Evolutionary conservation across 176 grass and related monocot species (phyloP).

Genomic region (Aegilops bicornis): DNA sequence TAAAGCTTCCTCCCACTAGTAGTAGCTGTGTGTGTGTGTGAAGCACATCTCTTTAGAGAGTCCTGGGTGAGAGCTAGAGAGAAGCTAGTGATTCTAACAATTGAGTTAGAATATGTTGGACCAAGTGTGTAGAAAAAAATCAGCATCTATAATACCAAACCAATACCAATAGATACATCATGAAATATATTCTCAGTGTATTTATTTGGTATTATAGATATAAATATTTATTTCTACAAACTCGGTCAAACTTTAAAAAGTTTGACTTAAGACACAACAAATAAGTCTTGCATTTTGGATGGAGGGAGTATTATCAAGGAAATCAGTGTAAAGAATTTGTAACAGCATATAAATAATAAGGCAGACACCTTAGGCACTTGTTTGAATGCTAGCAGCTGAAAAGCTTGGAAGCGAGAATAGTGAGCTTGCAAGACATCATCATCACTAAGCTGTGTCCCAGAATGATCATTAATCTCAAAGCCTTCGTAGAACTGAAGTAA

Average conservation of each 20-base stretch:
- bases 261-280: no score
- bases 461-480: conserved; percentile 97
- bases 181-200: neutral
- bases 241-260: neutral
- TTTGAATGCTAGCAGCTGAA: conserved; percentile 91
- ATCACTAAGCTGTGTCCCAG: conserved; percentile 86
- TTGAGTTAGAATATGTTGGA: neutral
- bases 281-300: neutral
- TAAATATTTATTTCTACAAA: neutral
- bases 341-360: conserved; percentile 16
- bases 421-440: conserved; percentile 89
- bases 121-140: neutral
- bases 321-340: conserved; percentile 20
- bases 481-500: conserved; percentile 96
- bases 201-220: neutral
- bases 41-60: no score
- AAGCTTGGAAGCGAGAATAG: conserved; percentile 84
- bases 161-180: neutral
- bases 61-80: no score
- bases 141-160: neutral
- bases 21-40: no score
- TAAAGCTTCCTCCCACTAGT: no score
- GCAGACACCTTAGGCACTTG: conserved; percentile 82
- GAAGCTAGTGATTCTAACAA: no score
- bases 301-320: conserved; percentile 1